Conservation (phyloP, 805 yeast genomes). For the Candida stauntonica region DNA sequence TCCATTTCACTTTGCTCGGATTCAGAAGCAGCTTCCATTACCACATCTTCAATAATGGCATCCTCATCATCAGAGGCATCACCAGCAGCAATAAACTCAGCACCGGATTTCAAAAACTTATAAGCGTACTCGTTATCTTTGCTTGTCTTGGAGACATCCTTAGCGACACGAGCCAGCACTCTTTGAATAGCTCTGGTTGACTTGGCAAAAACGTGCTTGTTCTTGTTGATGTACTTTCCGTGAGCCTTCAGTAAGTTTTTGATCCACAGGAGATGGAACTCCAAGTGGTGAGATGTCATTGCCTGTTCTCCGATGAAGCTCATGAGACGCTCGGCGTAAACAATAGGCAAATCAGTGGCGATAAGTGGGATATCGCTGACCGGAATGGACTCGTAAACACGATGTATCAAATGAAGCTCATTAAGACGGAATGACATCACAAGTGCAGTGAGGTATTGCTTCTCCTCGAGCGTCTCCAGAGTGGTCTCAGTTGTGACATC, state of each 20-base stretch:
- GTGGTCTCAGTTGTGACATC: conserved; percentile 86
- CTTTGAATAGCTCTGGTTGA: conserved; percentile 68
- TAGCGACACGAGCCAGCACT: conserved; percentile 68
- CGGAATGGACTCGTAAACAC: conserved; percentile 71
- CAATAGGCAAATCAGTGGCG: conserved; percentile 64
- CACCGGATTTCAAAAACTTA: conserved; percentile 41
- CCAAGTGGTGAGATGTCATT: conserved; percentile 75
- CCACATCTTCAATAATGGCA: conserved; percentile 6
- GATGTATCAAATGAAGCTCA: conserved; percentile 67
- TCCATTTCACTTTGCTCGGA: conserved; percentile 10
- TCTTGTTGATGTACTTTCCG: conserved; percentile 65
- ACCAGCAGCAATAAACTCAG: conserved; percentile 13
- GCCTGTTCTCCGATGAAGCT: conserved; percentile 64
- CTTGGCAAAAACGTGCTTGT: conserved; percentile 59
- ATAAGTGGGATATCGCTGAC: conserved; percentile 65
- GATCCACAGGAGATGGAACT: conserved; percentile 81
- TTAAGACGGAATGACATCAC: conserved; percentile 93
- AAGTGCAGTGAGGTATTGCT: conserved; percentile 64
- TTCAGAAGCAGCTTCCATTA: neutral
- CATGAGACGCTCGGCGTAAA: conserved; percentile 67
- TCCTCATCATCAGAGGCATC: conserved; percentile 14
- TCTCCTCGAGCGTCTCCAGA: conserved; percentile 51
- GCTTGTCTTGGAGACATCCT: conserved; percentile 58
- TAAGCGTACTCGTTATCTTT: conserved; percentile 51
- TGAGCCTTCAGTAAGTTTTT: conserved; percentile 62